phyloP scores from a whole-genome alignment of 495 filamentous ascomycete species.

The Terfezia boudieri region DNA sequence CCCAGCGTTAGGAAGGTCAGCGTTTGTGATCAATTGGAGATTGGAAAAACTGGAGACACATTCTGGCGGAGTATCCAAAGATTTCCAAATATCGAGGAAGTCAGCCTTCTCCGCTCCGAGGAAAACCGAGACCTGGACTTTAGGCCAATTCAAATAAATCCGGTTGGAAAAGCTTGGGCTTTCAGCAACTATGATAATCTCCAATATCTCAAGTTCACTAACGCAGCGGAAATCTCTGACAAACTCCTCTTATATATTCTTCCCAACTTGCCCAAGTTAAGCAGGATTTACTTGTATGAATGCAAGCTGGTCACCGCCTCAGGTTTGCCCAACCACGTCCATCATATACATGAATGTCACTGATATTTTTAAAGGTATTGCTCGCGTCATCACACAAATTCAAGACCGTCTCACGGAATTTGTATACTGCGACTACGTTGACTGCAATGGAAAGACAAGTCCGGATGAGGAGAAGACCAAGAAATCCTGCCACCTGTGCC shows the following conservation, averaged over 20 bases:
- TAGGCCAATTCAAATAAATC: conserved; percentile 5
- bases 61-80: conserved; percentile 8
- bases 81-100: conserved; percentile 10
- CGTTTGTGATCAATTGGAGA: background rate
- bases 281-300: conserved; percentile 9
- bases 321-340: conserved; percentile 1
- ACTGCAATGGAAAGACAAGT: conserved; percentile 12
- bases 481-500: conserved; percentile 7
- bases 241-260: conserved; percentile 3
- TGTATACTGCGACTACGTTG: conserved; percentile 13
- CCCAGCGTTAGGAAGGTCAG: background rate
- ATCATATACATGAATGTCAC: background rate
- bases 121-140: conserved; percentile 3
- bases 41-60: background rate
- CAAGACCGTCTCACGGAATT: conserved; percentile 9
- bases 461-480: conserved; percentile 4
- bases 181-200: background rate
- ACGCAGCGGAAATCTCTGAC: conserved; percentile 11
- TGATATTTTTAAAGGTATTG: conserved; percentile 5
- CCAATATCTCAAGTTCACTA: conserved; percentile 10
- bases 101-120: conserved; percentile 10
- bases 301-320: conserved; percentile 14
- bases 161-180: background rate
- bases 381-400: conserved; percentile 7
- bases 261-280: conserved; percentile 7